Evolutionary conservation across 2,329 filamentous ascomycete genomes (phyloP), one percentile per base, ranked within the genome.

Genomic region (Cryphonectria naterciae): DNA sequence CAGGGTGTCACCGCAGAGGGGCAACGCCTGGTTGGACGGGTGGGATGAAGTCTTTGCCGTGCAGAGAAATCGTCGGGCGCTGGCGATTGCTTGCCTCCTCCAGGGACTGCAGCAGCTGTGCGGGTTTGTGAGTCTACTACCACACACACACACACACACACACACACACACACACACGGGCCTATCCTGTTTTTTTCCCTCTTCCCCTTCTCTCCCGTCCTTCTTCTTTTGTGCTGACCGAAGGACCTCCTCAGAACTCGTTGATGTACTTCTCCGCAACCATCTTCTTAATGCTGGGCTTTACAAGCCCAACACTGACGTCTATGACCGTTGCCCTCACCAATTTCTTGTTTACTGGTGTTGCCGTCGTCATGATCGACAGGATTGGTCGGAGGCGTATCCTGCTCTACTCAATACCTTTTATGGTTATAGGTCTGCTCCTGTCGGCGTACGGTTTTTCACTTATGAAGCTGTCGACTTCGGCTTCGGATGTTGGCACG

Each of bases 221-320:
- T 35, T 61, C 15, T 72, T 15, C 62, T 15, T 15, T 25, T 25
- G 15, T 22, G 62, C 67, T 68, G 58, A 74, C 75, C 60, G 3
- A 61, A 15, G 8, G 8, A 10, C 46, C 46, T 10, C 56, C 46
- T 37, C 74, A 91, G 88, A 97, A 97, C 82, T 94, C 92, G 15
- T 85, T 97, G 41, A 97, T 97, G 93, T 97, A 97, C 81, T 97
- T 94, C 78, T 94, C 92, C 0, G 92, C 92, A 4, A 94, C 92
- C 10, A 93, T 95, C 41, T 95, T 95, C 78, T 87, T 88, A 2
- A 85, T 94, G 43, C 86, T 97, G 0, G 92, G 92, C 0, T 97
- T 97, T 78, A 85, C 87, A 58, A 92, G 89, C 69, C 93, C 94
- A 6, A 96, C 93, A 0, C 86, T 95, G 65, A 94, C 92, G 1